Conservation (phyloP, 208 protist genomes). For the Leishmania martiniquensis region DNA sequence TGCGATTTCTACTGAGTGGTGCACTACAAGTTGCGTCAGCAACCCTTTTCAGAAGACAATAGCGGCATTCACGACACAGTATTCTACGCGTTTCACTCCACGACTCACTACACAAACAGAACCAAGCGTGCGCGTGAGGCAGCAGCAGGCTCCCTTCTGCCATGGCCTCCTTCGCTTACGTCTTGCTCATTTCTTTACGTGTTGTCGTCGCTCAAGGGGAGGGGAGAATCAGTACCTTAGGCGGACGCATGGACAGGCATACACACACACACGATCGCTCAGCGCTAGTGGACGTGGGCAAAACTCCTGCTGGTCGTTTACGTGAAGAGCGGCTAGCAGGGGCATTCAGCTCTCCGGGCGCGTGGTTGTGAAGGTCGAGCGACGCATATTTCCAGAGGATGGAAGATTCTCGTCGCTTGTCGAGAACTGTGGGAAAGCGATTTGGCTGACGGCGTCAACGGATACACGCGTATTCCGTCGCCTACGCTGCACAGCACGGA, state of each 20-base stretch:
- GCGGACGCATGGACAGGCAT: background rate
- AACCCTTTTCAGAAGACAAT: background rate
- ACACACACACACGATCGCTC: background rate
- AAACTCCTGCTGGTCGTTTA: background rate
- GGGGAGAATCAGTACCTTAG: background rate
- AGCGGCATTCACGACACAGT: background rate
- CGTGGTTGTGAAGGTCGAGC: background rate
- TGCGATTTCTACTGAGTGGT: background rate
- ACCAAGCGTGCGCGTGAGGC: background rate
- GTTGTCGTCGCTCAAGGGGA: background rate
- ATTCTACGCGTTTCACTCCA: background rate
- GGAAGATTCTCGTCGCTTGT: background rate
- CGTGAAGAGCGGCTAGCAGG: background rate
- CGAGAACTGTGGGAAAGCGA: background rate
- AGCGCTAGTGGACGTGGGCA: background rate
- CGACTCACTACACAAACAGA: background rate
- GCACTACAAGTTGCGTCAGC: background rate
- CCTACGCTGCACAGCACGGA: background rate
- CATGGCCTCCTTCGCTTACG: background rate
- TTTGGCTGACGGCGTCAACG: background rate
- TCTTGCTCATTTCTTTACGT: background rate
- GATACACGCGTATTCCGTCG: background rate
- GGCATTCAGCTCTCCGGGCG: background rate
- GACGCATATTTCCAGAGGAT: background rate
- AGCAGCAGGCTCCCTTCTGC: background rate